phyloP scores from a whole-genome alignment of 2,329 filamentous ascomycete species.

The Fusarium mundagurra region DNA sequence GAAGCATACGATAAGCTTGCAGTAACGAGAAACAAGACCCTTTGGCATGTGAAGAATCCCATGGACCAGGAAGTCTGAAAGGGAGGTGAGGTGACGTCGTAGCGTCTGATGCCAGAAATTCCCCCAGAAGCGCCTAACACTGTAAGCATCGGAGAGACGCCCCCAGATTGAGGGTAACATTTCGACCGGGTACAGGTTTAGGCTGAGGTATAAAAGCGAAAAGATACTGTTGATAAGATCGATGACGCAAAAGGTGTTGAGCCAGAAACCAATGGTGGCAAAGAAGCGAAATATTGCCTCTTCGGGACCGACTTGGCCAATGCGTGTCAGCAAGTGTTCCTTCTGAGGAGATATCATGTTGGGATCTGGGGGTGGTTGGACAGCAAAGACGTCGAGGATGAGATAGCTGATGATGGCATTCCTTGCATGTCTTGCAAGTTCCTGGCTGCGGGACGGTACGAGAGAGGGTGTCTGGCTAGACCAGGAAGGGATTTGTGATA shows the following conservation, averaged over 20 bases:
- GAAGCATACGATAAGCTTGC: slow-evolving; percentile 27
- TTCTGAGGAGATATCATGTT: slow-evolving; percentile 19
- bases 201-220: slow-evolving; percentile 1
- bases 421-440: slow-evolving; percentile 11
- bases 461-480: not conserved
- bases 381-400: slow-evolving; percentile 25
- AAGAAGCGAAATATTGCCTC: slow-evolving; percentile 29
- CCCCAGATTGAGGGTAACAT: slow-evolving; percentile 33
- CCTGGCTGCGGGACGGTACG: slow-evolving; percentile 8
- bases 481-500: slow-evolving; percentile 14
- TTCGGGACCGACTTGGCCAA: not conserved
- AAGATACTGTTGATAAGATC: slow-evolving; percentile 30
- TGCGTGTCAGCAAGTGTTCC: slow-evolving; percentile 12
- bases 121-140: slow-evolving; percentile 31
- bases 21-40: slow-evolving; percentile 19
- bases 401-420: slow-evolving; percentile 15
- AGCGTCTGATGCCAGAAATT: slow-evolving; percentile 34
- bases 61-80: slow-evolving; percentile 22
- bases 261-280: slow-evolving; percentile 24
- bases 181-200: slow-evolving; percentile 16
- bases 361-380: slow-evolving; percentile 12
- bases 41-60: slow-evolving; percentile 5
- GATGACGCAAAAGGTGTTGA: slow-evolving; percentile 34
- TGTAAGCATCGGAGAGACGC: slow-evolving; percentile 21
- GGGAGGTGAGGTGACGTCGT: slow-evolving; percentile 25